phyloP scores from a whole-genome alignment of 305 asterid species.

The Striga hermonthica region DNA sequence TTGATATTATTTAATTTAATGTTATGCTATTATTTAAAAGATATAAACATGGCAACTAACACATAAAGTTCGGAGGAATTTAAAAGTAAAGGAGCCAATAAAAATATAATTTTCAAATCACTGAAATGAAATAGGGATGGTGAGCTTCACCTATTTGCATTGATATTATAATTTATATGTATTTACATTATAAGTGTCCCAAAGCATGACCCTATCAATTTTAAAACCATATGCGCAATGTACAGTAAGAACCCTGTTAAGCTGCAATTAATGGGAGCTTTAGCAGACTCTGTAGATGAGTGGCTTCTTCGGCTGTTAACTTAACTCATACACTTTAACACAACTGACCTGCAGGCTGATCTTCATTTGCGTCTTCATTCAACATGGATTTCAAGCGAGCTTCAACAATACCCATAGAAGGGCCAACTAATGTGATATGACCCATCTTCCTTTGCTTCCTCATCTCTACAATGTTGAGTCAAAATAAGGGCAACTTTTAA shows the following conservation, averaged over 20 bases:
- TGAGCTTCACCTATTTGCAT: not conserved
- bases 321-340: not conserved
- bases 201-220: not conserved
- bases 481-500: not conserved
- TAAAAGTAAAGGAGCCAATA: not conserved
- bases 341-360: conserved; percentile 49
- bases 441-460: conserved; percentile 98
- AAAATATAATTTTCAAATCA: too few species aligned
- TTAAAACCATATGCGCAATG: not conserved
- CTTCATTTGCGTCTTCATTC: conserved; percentile 46
- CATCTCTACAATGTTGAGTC: conserved; percentile 52
- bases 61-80: not conserved
- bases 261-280: not conserved
- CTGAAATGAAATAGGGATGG: not conserved
- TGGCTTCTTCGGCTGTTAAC: not conserved
- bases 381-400: conserved; percentile 59
- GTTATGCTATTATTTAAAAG: not conserved
- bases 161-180: too few species aligned
- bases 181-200: too few species aligned
- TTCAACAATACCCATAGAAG: conserved; percentile 75
- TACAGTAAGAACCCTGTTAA: not conserved
- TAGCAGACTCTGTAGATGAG: not conserved
- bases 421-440: conserved; percentile 82
- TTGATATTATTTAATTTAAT: too few species aligned
- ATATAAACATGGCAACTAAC: not conserved